A percentile compares a stretch with the other conserved stretches of the same genome.
phyloP scores from a whole-genome alignment of 2,329 filamentous ascomycete genomes.

The Pseudonectria buxi region DNA sequence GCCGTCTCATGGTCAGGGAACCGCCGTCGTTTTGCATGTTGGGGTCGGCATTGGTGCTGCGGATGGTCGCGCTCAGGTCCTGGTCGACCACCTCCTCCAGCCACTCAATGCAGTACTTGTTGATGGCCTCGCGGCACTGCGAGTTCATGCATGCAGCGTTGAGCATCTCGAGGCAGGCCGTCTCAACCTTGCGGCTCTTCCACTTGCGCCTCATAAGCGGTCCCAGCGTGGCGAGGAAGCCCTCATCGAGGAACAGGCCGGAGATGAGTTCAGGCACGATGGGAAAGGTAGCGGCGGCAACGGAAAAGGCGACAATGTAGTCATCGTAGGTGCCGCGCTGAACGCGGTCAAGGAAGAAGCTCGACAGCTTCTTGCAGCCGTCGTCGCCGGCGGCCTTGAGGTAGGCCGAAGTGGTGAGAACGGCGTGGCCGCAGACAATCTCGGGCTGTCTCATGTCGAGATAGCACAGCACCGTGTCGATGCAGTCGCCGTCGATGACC shows the following conservation, averaged over 20 bases:
- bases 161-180: constrained; percentile 79
- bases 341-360: constrained; percentile 68
- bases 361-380: constrained; percentile 62
- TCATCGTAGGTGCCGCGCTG: constrained; percentile 75
- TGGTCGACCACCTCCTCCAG: constrained; percentile 76
- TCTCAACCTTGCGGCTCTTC: constrained; percentile 81
- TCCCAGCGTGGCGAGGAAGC: constrained; percentile 72
- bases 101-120: constrained; percentile 81
- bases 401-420: constrained; percentile 74
- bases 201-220: constrained; percentile 71
- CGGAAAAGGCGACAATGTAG: constrained; percentile 85
- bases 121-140: constrained; percentile 73
- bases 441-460: constrained; percentile 76
- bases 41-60: constrained; percentile 44
- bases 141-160: constrained; percentile 86
- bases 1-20: constrained; percentile 53
- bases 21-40: constrained; percentile 53
- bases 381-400: constrained; percentile 68
- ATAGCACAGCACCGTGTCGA: constrained; percentile 80
- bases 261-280: constrained; percentile 70
- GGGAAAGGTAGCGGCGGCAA: constrained; percentile 82
- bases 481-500: constrained; percentile 65
- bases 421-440: constrained; percentile 71
- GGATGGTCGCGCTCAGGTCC: constrained; percentile 51
- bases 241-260: constrained; percentile 78